These are phyloP conservation scores for Jackrogersella minutella DNA, from an alignment of 495 filamentous ascomycete species.

Conservation along the genomic window DNA sequence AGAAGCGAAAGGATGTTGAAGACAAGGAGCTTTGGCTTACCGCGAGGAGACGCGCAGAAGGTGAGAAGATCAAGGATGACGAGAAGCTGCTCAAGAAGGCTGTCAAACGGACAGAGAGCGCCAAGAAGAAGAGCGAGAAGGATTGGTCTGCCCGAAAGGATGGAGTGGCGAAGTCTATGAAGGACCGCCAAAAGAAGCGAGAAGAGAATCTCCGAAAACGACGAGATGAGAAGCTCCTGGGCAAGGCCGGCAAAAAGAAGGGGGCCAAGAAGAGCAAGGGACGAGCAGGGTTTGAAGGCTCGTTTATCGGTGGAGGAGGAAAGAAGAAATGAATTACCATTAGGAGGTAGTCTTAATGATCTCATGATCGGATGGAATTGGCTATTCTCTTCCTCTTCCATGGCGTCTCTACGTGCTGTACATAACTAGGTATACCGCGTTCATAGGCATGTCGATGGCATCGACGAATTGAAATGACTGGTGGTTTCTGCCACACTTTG, in stretches of 20 bases:
- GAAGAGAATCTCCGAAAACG: slow-evolving; percentile 88
- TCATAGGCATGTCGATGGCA: background rate
- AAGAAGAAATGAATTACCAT: slow-evolving; percentile 44
- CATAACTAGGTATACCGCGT: background rate
- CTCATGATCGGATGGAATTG: background rate
- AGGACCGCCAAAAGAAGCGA: slow-evolving; percentile 83
- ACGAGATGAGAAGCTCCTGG: slow-evolving; percentile 73
- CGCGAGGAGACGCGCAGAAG: slow-evolving; percentile 85
- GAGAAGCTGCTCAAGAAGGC: slow-evolving; percentile 92
- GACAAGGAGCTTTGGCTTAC: slow-evolving; percentile 96
- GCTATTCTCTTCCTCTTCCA: background rate
- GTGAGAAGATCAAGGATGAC: slow-evolving; percentile 90
- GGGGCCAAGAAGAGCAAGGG: slow-evolving; percentile 62
- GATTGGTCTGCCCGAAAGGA: slow-evolving; percentile 88
- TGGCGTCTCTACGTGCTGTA: slow-evolving; percentile 1
- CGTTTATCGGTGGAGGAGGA: slow-evolving; percentile 68
- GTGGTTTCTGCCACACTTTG: background rate
- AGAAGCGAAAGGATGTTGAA: slow-evolving; percentile 82
- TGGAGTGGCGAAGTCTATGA: slow-evolving; percentile 76
- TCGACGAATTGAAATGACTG: background rate
- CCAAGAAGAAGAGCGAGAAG: slow-evolving; percentile 86
- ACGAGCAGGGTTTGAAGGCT: slow-evolving; percentile 91
- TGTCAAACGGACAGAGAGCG: slow-evolving; percentile 87
- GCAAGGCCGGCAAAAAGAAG: slow-evolving; percentile 70
- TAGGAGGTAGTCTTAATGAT: background rate